Percentiles rank a stretch among this genome's conserved stretches.
Conservation (phyloP, 352 stramenopile species). For the Globisporangium orthogonon region DNA sequence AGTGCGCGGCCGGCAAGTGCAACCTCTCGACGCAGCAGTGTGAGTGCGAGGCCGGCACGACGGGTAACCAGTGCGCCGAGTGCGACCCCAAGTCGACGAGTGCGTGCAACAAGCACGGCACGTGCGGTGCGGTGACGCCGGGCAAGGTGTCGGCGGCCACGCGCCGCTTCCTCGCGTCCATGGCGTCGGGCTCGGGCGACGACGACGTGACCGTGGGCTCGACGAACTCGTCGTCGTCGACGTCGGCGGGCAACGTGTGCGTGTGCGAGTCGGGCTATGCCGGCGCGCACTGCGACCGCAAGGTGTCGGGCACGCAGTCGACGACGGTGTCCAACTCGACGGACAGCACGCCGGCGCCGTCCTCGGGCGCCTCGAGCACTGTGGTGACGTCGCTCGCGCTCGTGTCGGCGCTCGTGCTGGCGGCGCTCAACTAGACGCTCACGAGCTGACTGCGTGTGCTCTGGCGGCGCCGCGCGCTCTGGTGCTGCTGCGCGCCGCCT, state of each 20-base stretch:
- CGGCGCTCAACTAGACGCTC: conserved; percentile 35
- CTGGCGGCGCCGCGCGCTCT: neutral
- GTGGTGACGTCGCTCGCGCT: conserved; percentile 18
- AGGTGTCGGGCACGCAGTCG: conserved; percentile 29
- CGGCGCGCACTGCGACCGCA: conserved; percentile 52
- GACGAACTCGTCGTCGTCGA: neutral
- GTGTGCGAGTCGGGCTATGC: conserved; percentile 49
- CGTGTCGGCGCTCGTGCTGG: conserved; percentile 21
- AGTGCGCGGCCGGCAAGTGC: conserved; percentile 63
- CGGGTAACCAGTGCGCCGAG: conserved; percentile 59
- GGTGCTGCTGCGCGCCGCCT: conserved; percentile 1
- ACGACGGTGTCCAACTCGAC: conserved; percentile 12
- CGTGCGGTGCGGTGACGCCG: conserved; percentile 22
- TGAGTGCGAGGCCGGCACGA: conserved; percentile 54
- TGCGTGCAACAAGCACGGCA: conserved; percentile 57
- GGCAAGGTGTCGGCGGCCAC: conserved; percentile 15
- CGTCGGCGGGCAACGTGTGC: conserved; percentile 22
- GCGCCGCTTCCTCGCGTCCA: conserved; percentile 5
- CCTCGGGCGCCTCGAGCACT: conserved; percentile 17
- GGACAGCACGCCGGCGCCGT: conserved; percentile 8
- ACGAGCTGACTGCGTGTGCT: neutral
- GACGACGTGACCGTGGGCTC: conserved; percentile 18
- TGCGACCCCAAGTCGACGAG: conserved; percentile 48
- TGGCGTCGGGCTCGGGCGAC: conserved; percentile 3
- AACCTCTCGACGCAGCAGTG: conserved; percentile 58